Evolutionary conservation across 2,329 filamentous ascomycete genomes (phyloP).

Genomic region (Drechslerella stenobrocha): DNA sequence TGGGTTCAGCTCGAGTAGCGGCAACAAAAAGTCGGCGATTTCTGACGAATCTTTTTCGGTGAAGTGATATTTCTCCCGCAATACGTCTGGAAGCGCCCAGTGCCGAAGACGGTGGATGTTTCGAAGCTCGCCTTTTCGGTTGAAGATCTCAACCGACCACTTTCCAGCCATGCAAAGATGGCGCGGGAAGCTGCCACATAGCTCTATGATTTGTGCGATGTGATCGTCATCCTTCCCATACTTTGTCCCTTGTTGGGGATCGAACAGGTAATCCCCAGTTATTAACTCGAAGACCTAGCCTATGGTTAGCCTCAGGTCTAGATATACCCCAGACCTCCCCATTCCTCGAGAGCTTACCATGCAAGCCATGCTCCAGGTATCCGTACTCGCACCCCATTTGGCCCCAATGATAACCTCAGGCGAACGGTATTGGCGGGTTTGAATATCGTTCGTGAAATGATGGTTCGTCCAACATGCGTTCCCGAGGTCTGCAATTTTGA

Average conservation of each 20-base stretch:
- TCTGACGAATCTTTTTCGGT: constrained; percentile 76
- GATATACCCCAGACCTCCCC: background rate
- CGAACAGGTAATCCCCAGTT: constrained; percentile 96
- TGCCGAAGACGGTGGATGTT: constrained; percentile 96
- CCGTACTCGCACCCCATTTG: constrained; percentile 99
- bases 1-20: constrained; percentile 87
- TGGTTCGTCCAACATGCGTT: constrained; percentile 99
- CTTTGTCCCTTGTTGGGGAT: constrained; percentile 96
- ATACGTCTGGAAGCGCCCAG: constrained; percentile 90
- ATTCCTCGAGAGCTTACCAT: constrained; percentile 71
- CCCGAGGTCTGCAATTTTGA: constrained; percentile 97
- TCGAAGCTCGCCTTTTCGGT: constrained; percentile 91
- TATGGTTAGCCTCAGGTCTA: constrained; percentile 3
- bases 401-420: constrained; percentile 94
- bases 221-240: constrained; percentile 99
- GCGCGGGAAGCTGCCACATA: constrained; percentile 90
- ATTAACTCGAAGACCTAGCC: constrained; percentile 90
- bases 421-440: constrained; percentile 94
- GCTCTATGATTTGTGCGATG: constrained; percentile 97
- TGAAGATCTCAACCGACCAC: constrained; percentile 99
- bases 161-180: constrained; percentile 88
- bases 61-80: constrained; percentile 97
- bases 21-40: constrained; percentile 79
- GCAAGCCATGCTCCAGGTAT: constrained; percentile 99
- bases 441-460: constrained; percentile 99